Percentiles rank a stretch among this genome's conserved stretches.
Conservation (phyloP, 164 flowering plant species). For the Taxillus chinensis region DNA sequence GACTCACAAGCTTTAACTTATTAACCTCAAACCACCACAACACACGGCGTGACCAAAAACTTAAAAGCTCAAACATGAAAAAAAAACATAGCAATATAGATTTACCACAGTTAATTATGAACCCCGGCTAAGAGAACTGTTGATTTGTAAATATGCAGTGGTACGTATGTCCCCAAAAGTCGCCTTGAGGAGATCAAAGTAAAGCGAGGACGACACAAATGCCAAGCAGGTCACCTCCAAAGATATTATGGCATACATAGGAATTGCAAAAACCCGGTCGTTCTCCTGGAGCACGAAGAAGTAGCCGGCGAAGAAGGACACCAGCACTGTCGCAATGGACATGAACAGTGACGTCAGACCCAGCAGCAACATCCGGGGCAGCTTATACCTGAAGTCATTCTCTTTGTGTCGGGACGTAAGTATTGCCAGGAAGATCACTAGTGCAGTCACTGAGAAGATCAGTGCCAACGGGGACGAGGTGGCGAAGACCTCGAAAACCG, state of each 20-base stretch:
- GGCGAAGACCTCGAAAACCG: slow-evolving; percentile 16
- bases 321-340: slow-evolving; percentile 19
- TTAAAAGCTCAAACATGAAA: no score
- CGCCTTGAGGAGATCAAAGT: slow-evolving; percentile 15
- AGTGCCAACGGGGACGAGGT: slow-evolving; percentile 18
- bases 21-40: no score
- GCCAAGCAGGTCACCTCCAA: no score
- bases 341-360: slow-evolving; percentile 18
- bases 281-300: slow-evolving; percentile 14
- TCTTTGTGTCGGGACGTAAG: slow-evolving; percentile 17
- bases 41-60: no score
- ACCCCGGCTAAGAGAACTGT: no score
- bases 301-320: slow-evolving; percentile 21
- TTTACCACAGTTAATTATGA: no score
- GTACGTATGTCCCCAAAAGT: neutral
- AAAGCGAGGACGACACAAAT: slow-evolving; percentile 9
- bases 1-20: no score
- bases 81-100: no score
- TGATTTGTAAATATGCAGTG: no score
- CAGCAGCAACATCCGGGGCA: slow-evolving; percentile 11
- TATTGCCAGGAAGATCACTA: slow-evolving; percentile 18
- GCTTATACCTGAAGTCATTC: slow-evolving; percentile 8
- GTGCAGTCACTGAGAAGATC: slow-evolving; percentile 17
- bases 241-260: slow-evolving; percentile 7
- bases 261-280: slow-evolving; percentile 7